Base-by-base conservation (phyloP, 176 grass and related monocot species). In the Tillandsia fasciculata region DNA sequence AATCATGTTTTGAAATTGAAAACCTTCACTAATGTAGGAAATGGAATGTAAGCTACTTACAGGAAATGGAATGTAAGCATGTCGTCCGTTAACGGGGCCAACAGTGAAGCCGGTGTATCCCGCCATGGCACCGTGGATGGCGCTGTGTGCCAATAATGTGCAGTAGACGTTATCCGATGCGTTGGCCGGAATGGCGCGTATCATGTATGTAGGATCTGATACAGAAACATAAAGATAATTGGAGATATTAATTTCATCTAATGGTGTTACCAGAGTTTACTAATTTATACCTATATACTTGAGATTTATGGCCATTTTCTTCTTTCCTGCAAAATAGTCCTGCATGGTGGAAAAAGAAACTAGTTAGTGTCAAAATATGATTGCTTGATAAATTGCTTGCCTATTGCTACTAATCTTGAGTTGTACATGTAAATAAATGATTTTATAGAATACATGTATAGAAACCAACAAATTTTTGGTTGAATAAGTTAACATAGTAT, bases 31-130 rank as follows among this genome's bases (percentile, higher is more conserved):
- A 7, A 51, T 22, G 2, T 87, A 47, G 88, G 84, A 59, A 91
- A 88, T 51, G 64, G 64, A 33, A 66, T 66, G 26, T 66, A 66
- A 8, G 11, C 64, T 20, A 20, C 20, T 20, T 20, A 20, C 20
- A 47, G 88, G 84, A 59, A 91, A 88, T 51, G 64, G 64, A 33
- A 66, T 66, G 26, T 66, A 66, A 8, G 11, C 64, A 66, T 66
- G 42, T 7, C 42, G 27, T 6, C 64, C 26, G 12, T 66, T 66
- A 29, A 66, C 42, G 10, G 64, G 64, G 42, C 64, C 64, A 14
- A 27, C 11, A 29, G 42, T 27, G 42, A 66, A 66, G 1, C 64
- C 64, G 0, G 64, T 66, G 27, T 66, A 29, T 12, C 64, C 64
- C 14, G 27, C 26, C 64, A 66, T 66, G 64, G 42, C 64, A 14